A percentile compares a stretch with the other conserved stretches of the same genome.
Evolutionary conservation across 1,139 yeast genomes (phyloP).

Genomic region (Meyerozyma elateridarum): DNA sequence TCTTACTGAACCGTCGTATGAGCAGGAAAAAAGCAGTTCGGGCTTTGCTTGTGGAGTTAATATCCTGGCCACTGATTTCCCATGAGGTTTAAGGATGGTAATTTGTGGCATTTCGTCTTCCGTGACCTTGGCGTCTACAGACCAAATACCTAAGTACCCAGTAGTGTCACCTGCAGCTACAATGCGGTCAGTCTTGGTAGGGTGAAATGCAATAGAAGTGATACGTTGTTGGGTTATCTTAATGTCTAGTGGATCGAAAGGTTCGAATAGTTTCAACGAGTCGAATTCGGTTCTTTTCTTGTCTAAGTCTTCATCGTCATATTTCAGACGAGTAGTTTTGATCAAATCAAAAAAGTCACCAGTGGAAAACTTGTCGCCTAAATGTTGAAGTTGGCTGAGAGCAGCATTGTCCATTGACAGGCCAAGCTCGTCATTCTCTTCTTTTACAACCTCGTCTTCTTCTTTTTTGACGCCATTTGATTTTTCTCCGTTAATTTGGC

Average conservation of each 20-base stretch:
- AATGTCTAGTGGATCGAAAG: slow-evolving; percentile 65
- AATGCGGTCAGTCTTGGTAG: slow-evolving; percentile 56
- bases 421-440: slow-evolving; percentile 17
- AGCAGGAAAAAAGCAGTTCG: slow-evolving; percentile 58
- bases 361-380: slow-evolving; percentile 58
- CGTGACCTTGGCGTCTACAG: slow-evolving; percentile 42
- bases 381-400: slow-evolving; percentile 35
- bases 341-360: slow-evolving; percentile 72
- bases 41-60: slow-evolving; percentile 47
- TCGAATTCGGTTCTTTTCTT: slow-evolving; percentile 50
- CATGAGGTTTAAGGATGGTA: slow-evolving; percentile 64
- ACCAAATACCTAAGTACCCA: slow-evolving; percentile 90
- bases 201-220: slow-evolving; percentile 72
- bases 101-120: slow-evolving; percentile 51
- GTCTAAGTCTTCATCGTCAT: slow-evolving; percentile 36
- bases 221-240: slow-evolving; percentile 71
- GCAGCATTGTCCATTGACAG: slow-evolving; percentile 32
- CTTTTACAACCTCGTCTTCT: slow-evolving; percentile 7
- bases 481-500: slow-evolving; percentile 5
- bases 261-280: slow-evolving; percentile 44
- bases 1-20: slow-evolving; percentile 86
- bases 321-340: slow-evolving; percentile 22
- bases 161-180: slow-evolving; percentile 82
- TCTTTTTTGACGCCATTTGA: background rate
- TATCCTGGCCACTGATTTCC: slow-evolving; percentile 65